Evolutionary conservation across 2,329 filamentous ascomycete species (phyloP).

Genomic region (Verticillium dahliae): DNA sequence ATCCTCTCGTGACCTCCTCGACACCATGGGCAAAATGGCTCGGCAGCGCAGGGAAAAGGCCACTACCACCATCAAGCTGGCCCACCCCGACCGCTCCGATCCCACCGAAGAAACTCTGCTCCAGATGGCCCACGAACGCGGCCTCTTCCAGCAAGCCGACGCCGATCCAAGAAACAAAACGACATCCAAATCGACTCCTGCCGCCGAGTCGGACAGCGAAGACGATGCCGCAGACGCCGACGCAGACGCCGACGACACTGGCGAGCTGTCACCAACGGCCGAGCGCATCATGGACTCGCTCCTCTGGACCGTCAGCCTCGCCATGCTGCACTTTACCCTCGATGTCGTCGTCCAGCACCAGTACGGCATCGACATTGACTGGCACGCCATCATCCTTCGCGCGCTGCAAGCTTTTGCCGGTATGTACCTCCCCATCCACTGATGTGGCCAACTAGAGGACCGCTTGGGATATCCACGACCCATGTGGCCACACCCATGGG

Average conservation of each 20-base stretch:
- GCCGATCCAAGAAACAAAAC: slow-evolving; percentile 28
- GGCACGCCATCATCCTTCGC: slow-evolving; percentile 46
- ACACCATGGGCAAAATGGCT: slow-evolving; percentile 23
- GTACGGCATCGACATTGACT: slow-evolving; percentile 62
- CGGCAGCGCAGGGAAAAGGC: slow-evolving; percentile 42
- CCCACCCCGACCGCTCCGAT: slow-evolving; percentile 61
- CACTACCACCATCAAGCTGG: slow-evolving; percentile 50
- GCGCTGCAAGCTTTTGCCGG: slow-evolving; percentile 46
- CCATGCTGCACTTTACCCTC: slow-evolving; percentile 66
- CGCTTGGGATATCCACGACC: too few relatives aligned
- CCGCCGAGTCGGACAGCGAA: slow-evolving; percentile 9
- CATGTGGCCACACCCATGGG: too few relatives aligned
- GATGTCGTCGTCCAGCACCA: slow-evolving; percentile 76
- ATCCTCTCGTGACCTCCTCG: background rate
- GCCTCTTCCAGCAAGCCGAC: slow-evolving; percentile 47
- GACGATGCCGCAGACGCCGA: slow-evolving; percentile 14
- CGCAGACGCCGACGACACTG: slow-evolving; percentile 21
- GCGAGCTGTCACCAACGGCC: slow-evolving; percentile 31
- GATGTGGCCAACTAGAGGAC: too few relatives aligned
- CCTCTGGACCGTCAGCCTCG: slow-evolving; percentile 55
- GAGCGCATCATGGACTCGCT: slow-evolving; percentile 49
- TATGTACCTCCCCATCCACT: slow-evolving; percentile 20
- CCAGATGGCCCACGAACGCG: slow-evolving; percentile 60
- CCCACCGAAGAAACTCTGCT: slow-evolving; percentile 62
- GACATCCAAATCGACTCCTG: slow-evolving; percentile 10